phyloP scores from a whole-genome alignment of 495 filamentous ascomycete genomes.

The Opeltia flavorubescens region DNA sequence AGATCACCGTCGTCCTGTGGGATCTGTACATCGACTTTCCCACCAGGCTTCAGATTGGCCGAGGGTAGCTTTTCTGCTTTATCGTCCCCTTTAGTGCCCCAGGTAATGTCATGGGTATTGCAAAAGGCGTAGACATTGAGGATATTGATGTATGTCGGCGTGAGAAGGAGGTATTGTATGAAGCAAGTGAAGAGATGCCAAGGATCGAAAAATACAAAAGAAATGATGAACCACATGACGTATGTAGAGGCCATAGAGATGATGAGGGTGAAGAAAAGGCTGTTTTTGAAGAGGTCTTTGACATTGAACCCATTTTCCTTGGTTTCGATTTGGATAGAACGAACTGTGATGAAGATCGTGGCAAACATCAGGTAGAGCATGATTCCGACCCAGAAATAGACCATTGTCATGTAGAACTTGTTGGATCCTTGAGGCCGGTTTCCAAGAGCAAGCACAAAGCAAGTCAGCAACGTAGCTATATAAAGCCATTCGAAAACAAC shows the following conservation, averaged over 20 bases:
- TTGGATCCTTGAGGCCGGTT: constrained; percentile 93
- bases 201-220: constrained; percentile 91
- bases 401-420: constrained; percentile 90
- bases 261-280: constrained; percentile 85
- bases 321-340: constrained; percentile 60
- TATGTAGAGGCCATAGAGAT: constrained; percentile 86
- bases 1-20: constrained; percentile 76
- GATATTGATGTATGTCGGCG: constrained; percentile 90
- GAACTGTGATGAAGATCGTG: constrained; percentile 86
- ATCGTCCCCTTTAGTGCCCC: constrained; percentile 94
- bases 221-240: constrained; percentile 82
- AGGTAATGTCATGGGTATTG: constrained; percentile 94
- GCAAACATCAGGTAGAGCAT: constrained; percentile 95
- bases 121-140: constrained; percentile 97
- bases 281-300: constrained; percentile 64
- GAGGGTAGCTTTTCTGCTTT: constrained; percentile 70
- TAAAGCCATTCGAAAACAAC: constrained; percentile 96
- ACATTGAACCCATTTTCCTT: constrained; percentile 42
- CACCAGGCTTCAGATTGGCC: constrained; percentile 73
- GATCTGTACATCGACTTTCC: constrained; percentile 86
- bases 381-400: constrained; percentile 90
- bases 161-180: constrained; percentile 90
- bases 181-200: constrained; percentile 98
- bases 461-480: constrained; percentile 77
- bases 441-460: constrained; percentile 88